These are phyloP conservation scores for Diaporthe helianthi DNA, from an alignment of 2,329 filamentous ascomycete species.

Conservation along the genomic window DNA sequence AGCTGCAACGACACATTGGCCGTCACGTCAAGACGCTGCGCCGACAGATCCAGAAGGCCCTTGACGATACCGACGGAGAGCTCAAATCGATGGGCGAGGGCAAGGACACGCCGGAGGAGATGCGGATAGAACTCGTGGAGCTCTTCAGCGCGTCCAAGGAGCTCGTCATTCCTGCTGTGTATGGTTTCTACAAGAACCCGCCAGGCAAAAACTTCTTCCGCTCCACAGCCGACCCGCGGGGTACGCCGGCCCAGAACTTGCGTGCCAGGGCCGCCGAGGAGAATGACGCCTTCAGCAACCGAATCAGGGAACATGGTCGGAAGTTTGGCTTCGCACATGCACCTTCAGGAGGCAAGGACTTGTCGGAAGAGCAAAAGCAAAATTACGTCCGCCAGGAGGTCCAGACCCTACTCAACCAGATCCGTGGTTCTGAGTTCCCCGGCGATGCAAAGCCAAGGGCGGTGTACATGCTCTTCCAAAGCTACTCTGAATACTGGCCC, in stretches of 20 bases:
- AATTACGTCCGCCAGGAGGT: constrained; percentile 57
- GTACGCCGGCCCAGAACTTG: constrained; percentile 59
- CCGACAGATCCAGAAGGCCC: constrained; percentile 57
- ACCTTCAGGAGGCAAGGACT: constrained; percentile 27
- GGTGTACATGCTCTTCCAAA: constrained; percentile 61
- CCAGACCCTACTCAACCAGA: constrained; percentile 56
- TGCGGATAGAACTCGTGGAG: constrained; percentile 61
- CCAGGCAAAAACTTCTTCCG: constrained; percentile 60
- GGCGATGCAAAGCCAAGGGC: constrained; percentile 60
- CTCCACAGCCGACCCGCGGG: constrained; percentile 55
- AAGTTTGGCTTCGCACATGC: constrained; percentile 52
- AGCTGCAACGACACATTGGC: constrained; percentile 60
- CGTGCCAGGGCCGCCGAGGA: constrained; percentile 59
- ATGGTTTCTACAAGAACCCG: constrained; percentile 63
- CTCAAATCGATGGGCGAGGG: constrained; percentile 58
- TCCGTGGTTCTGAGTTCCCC: constrained; percentile 59
- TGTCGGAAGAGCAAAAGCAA: constrained; percentile 48
- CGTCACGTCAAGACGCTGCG: constrained; percentile 58
- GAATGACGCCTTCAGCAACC: constrained; percentile 56
- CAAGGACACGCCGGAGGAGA: constrained; percentile 60
- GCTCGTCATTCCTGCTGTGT: constrained; percentile 60
- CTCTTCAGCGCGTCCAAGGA: constrained; percentile 60
- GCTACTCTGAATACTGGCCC: constrained; percentile 60
- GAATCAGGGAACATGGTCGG: constrained; percentile 58
- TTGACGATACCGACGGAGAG: constrained; percentile 56